A percentile compares a stretch with the other conserved stretches of the same genome.
Evolutionary conservation across 1,284 basidiomycete species (phyloP).

Genomic region (Sanghuangporus baumii): DNA sequence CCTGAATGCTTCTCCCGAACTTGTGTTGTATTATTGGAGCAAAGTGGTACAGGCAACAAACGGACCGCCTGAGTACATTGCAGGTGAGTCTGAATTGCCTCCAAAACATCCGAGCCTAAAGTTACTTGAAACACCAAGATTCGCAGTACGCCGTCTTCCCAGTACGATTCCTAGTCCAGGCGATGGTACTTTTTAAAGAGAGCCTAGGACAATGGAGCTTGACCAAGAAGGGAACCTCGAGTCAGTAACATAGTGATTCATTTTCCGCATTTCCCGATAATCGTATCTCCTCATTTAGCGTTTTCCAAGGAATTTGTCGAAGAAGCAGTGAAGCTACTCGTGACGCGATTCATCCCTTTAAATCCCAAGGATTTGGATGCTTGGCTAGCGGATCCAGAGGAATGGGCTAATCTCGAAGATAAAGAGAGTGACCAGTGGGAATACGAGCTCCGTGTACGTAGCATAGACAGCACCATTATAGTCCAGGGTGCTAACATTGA

Average conservation of each 20-base stretch:
- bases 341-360: conserved; percentile 79
- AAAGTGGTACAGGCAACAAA: conserved; percentile 65
- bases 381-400: conserved; percentile 83
- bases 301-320: conserved; percentile 73
- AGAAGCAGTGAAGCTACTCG: conserved; percentile 70
- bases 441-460: conserved; percentile 74
- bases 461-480: background rate
- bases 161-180: conserved; percentile 77
- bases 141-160: conserved; percentile 54
- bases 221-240: conserved; percentile 48
- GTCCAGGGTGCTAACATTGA: conserved; percentile 1
- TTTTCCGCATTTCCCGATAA: conserved; percentile 8
- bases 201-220: conserved; percentile 70
- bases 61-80: conserved; percentile 44
- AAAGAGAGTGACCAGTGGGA: conserved; percentile 87
- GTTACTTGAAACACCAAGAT: conserved; percentile 32
- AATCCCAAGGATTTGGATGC: conserved; percentile 72
- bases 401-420: conserved; percentile 83
- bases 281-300: conserved; percentile 36
- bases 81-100: conserved; percentile 38
- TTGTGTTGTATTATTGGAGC: conserved; percentile 74
- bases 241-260: conserved; percentile 42
- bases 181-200: conserved; percentile 86
- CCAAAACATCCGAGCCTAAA: background rate
- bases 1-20: conserved; percentile 56